Evolutionary conservation across 2,329 filamentous ascomycete species (phyloP).

Genomic region (Tolypocladium tropicale): DNA sequence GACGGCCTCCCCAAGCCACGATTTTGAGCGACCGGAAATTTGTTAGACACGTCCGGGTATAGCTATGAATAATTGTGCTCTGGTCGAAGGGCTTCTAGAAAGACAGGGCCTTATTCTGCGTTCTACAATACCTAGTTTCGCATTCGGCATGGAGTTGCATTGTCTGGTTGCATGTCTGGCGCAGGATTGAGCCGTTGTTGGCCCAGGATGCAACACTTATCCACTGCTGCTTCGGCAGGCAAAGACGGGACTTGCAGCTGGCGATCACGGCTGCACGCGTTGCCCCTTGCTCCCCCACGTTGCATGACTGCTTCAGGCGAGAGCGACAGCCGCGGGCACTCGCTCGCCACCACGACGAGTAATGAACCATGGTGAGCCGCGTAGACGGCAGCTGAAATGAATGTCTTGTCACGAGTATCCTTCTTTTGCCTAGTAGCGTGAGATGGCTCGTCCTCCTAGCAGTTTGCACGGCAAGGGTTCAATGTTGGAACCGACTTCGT

Average conservation of each 20-base stretch:
- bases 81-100: not conserved
- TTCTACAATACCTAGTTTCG: too few species aligned
- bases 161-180: too few species aligned
- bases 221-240: not conserved
- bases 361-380: too few species aligned
- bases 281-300: not conserved
- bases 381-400: not conserved
- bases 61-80: too few species aligned
- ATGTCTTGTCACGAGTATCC: not conserved
- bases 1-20: too few species aligned
- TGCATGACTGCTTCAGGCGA: not conserved
- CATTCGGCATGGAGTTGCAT: too few species aligned
- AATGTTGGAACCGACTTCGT: too few species aligned
- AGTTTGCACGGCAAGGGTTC: not conserved
- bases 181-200: not conserved
- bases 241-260: not conserved
- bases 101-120: too few species aligned
- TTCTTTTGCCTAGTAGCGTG: not conserved
- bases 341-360: not conserved
- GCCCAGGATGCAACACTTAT: not conserved
- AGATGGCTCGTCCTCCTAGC: not conserved
- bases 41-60: too few species aligned
- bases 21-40: too few species aligned
- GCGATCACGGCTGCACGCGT: not conserved
- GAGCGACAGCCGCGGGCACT: not conserved